Percentiles rank a stretch among this genome's conserved stretches.
phyloP scores from a whole-genome alignment of 2,329 filamentous ascomycete genomes.

The Knufia petricola region DNA sequence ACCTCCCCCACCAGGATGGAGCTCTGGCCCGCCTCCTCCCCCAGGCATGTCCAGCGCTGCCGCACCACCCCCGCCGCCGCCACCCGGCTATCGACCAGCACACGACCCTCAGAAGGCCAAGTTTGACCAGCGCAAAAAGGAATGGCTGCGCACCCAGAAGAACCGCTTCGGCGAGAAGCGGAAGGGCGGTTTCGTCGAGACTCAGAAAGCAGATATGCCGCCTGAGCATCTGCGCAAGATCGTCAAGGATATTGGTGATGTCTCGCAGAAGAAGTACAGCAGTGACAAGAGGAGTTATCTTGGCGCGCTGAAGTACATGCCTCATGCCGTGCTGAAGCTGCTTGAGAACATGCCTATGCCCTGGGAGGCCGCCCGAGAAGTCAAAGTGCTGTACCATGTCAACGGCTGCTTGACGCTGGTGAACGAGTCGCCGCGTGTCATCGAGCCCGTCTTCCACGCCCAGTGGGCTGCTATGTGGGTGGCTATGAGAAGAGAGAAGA shows the following conservation, averaged over 20 bases:
- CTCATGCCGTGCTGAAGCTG: conserved; percentile 91
- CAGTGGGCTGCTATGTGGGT: conserved; percentile 99
- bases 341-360: conserved; percentile 99
- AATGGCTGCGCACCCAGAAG: conserved; percentile 87
- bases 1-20: conserved; percentile 61
- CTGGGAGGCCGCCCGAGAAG: conserved; percentile 91
- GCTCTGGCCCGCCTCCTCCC: conserved; percentile 42
- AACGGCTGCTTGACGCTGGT: conserved; percentile 95
- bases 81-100: conserved; percentile 73
- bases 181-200: conserved; percentile 92
- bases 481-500: conserved; percentile 95
- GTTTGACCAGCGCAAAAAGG: conserved; percentile 96
- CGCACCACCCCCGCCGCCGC: conserved; percentile 62
- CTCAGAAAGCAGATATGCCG: conserved; percentile 97
- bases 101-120: conserved; percentile 80
- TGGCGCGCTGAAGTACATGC: conserved; percentile 97
- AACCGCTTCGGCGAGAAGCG: conserved; percentile 95
- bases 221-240: conserved; percentile 98
- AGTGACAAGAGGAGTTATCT: conserved; percentile 97
- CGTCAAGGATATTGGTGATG: conserved; percentile 95
- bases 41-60: conserved; percentile 39
- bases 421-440: conserved; percentile 92
- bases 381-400: conserved; percentile 96
- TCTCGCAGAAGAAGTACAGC: conserved; percentile 98
- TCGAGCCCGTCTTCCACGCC: conserved; percentile 94